Evolutionary conservation across 2,329 filamentous ascomycete species (phyloP), one percentile per base, ranked within the genome.

Genomic region (Diaporthe australafricana): DNA sequence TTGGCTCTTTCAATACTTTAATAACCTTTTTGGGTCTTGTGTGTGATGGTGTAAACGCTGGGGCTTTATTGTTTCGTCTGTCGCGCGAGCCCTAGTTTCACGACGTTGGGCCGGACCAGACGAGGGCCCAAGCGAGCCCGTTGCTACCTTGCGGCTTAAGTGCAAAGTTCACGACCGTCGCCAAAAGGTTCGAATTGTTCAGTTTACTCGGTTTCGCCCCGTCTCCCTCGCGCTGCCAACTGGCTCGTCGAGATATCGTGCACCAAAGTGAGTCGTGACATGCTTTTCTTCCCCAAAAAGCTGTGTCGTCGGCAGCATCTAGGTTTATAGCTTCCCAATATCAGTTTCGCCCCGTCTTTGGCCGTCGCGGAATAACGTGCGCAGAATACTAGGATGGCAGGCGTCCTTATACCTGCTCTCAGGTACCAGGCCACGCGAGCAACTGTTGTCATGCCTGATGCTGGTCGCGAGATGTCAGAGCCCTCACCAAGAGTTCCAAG

Each of bases 51-150:
- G 42, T 25, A 5, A 27, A 30, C 45, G 60, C 30, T 30, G n/a
- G 60, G 60, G n/a, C 66, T 50, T 27, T 11, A 69, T 45, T 60
- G 66, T 69, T 69, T 69, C 25, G 66, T 60, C 66, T 40, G 66
- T 53, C 38, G 50, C 40, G n/a, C n/a, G 25, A 60, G 42, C 53
- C 22, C 20, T 57, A 27, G 60, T 65, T 65, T 65, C 60, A 50
- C 30, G 45, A 25, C 45, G 8, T 42, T 50, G 45, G 45, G 45
- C 30, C 20, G 27, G 42, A 50, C 45, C 45, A 38, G 45, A 50
- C 20, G 30, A 12, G 11, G 60, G 60, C 45, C 60, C 30, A 38
- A 65, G 60, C 60, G n/a, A 38, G 25, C 30, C 14, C 14, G 14
- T 7, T 65, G 45, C 30, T 14, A 65, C 60, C 60, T 8, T 50